Evolutionary conservation across 2,329 filamentous ascomycete genomes (phyloP), one percentile per base, ranked within the genome.

Genomic region (Phyllosticta citriasiana): DNA sequence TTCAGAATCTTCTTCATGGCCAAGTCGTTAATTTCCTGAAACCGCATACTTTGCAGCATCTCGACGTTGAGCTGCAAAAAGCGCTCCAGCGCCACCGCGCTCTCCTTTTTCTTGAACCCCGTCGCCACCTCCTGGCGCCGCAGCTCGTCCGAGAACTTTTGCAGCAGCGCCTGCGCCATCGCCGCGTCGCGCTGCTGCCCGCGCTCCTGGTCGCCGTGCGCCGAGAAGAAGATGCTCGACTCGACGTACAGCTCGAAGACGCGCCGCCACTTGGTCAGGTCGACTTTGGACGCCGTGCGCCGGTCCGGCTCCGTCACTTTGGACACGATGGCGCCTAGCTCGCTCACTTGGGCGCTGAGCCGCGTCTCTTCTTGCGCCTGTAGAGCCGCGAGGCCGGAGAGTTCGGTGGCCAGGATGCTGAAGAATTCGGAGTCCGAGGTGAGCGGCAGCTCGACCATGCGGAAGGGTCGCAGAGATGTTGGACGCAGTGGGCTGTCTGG

Each of bases 1-100:
- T 96, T 96, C 59, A 96, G 75, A 57, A 96, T 96, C 73, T 96
- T 96, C 35, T 78, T 78, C 67, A 94, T 84, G 0, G 91, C 91
- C 30, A 82, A 82, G 65, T 84, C 83, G 68, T 96, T 95, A 65
- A 95, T 85, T 70, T 94, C 90, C 68, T 92, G 89, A 67, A 95
- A 96, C 63, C 87, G 86, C 65, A 96, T 79, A 57, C 88, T 88
- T 64, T 86, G 86, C n/a, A 95, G 79, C n/a, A 96, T 80, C 58
- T 84, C 81, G 25, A 83, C 78, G 70, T 96, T 96, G 67, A 95
- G 80, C 55, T 80, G 77, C 63, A 93, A 74, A 68, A 95, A 96
- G 25, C 80, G 81, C 59, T 82, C 76, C 57, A 91, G 82, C 1
- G 89, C 87, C 8, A 77, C 70, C 24, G 79, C 78, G 66, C 88